Conservation (phyloP, 345 rosid species). For the Salix brachista region DNA sequence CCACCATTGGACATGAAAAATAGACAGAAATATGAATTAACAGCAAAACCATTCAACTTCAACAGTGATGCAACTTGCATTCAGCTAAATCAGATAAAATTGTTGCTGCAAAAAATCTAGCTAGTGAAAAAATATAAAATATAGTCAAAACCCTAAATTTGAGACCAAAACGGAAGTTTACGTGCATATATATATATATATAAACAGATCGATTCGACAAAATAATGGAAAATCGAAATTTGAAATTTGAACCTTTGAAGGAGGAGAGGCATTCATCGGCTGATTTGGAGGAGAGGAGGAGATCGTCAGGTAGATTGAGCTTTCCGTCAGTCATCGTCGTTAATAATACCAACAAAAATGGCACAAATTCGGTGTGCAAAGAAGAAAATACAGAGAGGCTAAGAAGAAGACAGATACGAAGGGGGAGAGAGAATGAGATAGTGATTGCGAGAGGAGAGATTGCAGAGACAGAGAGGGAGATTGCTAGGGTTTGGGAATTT, state of each 20-base stretch:
- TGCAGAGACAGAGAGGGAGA: background rate
- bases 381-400: background rate
- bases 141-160: background rate
- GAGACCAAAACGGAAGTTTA: background rate
- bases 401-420: no score
- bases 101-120: background rate
- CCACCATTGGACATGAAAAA: background rate
- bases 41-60: background rate
- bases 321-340: constrained; percentile 24
- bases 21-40: background rate
- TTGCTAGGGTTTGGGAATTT: constrained; percentile 2
- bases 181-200: background rate
- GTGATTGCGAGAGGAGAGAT: background rate
- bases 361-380: background rate
- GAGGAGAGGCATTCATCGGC: constrained; percentile 8
- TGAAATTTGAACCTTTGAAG: constrained; percentile 16
- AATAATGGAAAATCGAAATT: background rate
- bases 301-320: constrained; percentile 26
- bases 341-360: background rate
- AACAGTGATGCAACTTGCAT: background rate
- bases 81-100: background rate
- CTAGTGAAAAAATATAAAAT: background rate
- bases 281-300: constrained; percentile 15
- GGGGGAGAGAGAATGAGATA: background rate
- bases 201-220: background rate